These are phyloP conservation scores for Sclerotinia sclerotiorum DNA, from an alignment of 2,329 filamentous ascomycete species.

Conservation along the genomic window DNA sequence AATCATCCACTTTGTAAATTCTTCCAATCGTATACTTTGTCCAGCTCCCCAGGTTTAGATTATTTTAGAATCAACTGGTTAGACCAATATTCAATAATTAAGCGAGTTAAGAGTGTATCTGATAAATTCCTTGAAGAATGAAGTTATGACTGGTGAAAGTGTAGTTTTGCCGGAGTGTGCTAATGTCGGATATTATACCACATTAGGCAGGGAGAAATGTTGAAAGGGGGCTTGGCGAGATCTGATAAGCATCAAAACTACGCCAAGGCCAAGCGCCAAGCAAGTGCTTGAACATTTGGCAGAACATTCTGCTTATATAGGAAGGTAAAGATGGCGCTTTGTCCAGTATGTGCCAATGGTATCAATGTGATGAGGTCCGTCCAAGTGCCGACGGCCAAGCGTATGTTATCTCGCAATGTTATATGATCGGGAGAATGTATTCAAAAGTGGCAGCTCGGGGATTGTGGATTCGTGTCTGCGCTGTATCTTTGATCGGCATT, in stretches of 20 bases:
- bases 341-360: slow-evolving; percentile 13
- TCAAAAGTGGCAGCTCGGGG: slow-evolving; percentile 2
- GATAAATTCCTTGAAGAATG: slow-evolving; percentile 2
- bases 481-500: background rate
- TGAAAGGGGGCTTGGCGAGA: slow-evolving; percentile 9
- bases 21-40: too few relatives aligned
- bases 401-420: slow-evolving; percentile 1
- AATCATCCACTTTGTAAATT: too few relatives aligned
- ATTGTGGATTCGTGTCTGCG: background rate
- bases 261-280: background rate
- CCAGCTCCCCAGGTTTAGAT: too few relatives aligned
- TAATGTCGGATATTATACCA: slow-evolving; percentile 1
- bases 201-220: slow-evolving; percentile 6
- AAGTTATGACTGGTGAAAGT: background rate
- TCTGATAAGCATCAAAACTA: background rate
- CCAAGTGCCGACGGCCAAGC: background rate
- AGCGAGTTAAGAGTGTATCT: background rate
- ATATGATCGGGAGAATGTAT: background rate
- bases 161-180: background rate
- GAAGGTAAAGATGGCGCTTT: slow-evolving; percentile 16
- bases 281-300: background rate
- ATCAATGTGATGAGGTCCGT: background rate
- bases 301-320: background rate
- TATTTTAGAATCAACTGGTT: too few relatives aligned
- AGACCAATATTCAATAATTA: too few relatives aligned